These are phyloP conservation scores for Epichloe uncinata DNA, from an alignment of 2,329 filamentous ascomycete species.

Conservation along the genomic window DNA sequence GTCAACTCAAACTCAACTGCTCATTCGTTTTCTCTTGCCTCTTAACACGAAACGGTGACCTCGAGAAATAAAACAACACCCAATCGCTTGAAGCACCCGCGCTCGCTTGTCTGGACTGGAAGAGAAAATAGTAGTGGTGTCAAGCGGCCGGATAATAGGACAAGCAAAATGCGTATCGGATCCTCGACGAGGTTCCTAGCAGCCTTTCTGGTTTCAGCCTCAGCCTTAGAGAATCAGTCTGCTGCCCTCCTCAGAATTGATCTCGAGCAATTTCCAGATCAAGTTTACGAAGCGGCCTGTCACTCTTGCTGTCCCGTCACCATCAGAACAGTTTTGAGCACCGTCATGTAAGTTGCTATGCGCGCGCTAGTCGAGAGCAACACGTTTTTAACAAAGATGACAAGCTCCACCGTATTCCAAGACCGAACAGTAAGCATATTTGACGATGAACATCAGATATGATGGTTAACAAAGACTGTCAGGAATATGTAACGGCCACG, in stretches of 20 bases:
- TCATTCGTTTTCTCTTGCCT: not conserved
- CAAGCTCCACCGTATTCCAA: slow-evolving; percentile 4
- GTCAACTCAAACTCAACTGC: not conserved
- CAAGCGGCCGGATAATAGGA: not conserved
- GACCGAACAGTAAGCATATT: slow-evolving; percentile 4
- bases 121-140: no score
- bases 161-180: slow-evolving; percentile 1
- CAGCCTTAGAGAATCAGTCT: not conserved
- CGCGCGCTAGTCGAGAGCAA: not conserved
- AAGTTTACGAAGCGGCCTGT: not conserved
- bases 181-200: not conserved
- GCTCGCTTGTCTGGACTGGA: not conserved
- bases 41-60: not conserved
- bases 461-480: not conserved
- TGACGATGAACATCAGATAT: not conserved
- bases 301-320: slow-evolving; percentile 1
- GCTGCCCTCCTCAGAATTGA: not conserved
- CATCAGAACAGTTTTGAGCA: slow-evolving; percentile 3
- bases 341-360: slow-evolving; percentile 1
- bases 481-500: slow-evolving; percentile 8
- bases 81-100: not conserved
- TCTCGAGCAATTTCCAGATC: slow-evolving; percentile 1
- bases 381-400: not conserved
- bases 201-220: not conserved
- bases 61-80: not conserved